Evolutionary conservation across 1,139 yeast genomes (phyloP), one percentile per base, ranked within the genome.

Genomic region (Suhomyces bokatorum): DNA sequence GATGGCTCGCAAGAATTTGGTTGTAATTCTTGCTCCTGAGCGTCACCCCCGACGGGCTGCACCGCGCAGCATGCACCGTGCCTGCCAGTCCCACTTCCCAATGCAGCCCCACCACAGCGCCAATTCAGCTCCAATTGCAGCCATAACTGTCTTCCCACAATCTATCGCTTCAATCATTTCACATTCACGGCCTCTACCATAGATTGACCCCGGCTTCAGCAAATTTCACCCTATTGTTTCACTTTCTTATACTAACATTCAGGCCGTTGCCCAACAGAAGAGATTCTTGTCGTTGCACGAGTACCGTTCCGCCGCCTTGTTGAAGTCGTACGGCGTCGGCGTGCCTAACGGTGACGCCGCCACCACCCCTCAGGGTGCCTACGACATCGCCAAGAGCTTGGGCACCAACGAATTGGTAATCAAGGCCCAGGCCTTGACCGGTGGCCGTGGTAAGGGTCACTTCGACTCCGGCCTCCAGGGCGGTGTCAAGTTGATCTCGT

Each of bases 391-490:
- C 55, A 75, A 80, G 66, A 70, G 67, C 41, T 69, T 78, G 59
- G 80, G 83, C 57, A 77, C 87, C 54, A 82, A 83, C 59, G 96
- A 89, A 58, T 77, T 93, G 73, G 98, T 93, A 55, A 81, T 93
- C 69, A 93, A 93, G 78, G 99, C 99, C 49, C 99, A 93, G 76
- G 98, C 96, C 43, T 80, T 95, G 63, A 91, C 99, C 50, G 99
- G 99, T 74, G 99, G 99, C 65, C 86, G 99, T 73, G 99, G 99
- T 75, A 93, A 93, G 72, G 99, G 99, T 54, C 91, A 88, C 71
- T 91, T 93, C 58, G 97, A 90, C 73, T 84, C 84, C 59, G 99
- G 99, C 40, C 82, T 89, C 67, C 85, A 91, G 74, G 96, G 98
- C 47, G 99, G 99, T 75, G 97, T 93, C 64, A 86, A 89, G 73